Evolutionary conservation across 305 asterid species (phyloP), one percentile per base, ranked within the genome.

Genomic region (Fraxinus paxiana): DNA sequence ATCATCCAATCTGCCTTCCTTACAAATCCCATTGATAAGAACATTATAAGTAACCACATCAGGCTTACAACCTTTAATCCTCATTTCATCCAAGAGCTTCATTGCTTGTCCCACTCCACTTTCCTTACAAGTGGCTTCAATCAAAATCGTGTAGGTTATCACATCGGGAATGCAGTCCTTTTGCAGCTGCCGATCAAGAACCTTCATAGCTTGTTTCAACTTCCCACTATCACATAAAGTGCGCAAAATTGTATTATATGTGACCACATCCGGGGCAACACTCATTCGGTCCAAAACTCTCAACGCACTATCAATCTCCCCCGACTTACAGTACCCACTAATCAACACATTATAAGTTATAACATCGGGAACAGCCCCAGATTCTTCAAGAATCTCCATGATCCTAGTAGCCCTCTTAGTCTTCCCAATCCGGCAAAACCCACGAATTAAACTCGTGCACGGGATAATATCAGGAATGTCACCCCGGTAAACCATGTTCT

Each of bases 351-450:
- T 93, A 81, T 95, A 93, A 10, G 99, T 91, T 18, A 92, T 93
- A 74, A 95, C 97, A 90, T 95, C 98, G 2, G 96, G 99, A 30
- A 88, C 96, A 4, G 97, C 97, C 79, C 98, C 97, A 0, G 99
- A 92, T 2, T 88, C 92, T 88, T 95, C 97, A 1, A 95, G 93
- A 82, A 95, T 90, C 31, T 93, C 93, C 93, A 95, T 81, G 51
- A 92, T 88, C 80, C 92, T 87, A 0, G 94, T 85, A 1, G 97
- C 98, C 81, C 85, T 92, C 82, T 82, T 85, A 56, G 94, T 91
- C 86, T 88, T 88, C 33, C 99, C 96, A 2, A 56, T 59, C 81
- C 90, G 86, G 82, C 98, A 95, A 81, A 95, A 93, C 69, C 97
- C 98, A 4, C 96, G 89, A 82, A 95, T 93, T 88, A 95, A 88